Conservation (phyloP, 2,329 filamentous ascomycete genomes). For the Corniculantispora saksenae region DNA sequence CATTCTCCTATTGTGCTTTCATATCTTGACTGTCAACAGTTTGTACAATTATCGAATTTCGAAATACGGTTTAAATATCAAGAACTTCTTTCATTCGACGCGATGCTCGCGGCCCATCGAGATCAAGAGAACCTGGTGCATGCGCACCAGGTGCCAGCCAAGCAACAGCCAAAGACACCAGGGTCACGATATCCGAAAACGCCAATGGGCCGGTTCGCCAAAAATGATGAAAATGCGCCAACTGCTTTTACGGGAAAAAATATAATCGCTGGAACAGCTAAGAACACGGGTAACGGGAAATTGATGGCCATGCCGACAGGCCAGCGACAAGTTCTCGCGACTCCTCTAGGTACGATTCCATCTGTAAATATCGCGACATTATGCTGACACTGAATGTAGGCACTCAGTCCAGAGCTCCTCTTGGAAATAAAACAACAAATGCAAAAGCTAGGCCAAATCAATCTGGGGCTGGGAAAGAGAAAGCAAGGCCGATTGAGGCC, state of each 20-base stretch:
- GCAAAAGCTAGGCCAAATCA: constrained; percentile 74
- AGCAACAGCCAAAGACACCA: constrained; percentile 82
- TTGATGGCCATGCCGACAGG: constrained; percentile 49
- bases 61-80: neutral
- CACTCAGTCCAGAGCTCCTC: constrained; percentile 68
- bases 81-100: neutral
- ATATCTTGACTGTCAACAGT: neutral
- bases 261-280: constrained; percentile 56
- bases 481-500: constrained; percentile 62
- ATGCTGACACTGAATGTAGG: constrained; percentile 24
- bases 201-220: constrained; percentile 67
- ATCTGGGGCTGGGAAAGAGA: constrained; percentile 63
- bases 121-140: constrained; percentile 89
- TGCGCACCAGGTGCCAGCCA: constrained; percentile 70
- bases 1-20: neutral
- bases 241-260: constrained; percentile 39
- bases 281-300: constrained; percentile 35
- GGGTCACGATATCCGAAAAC: constrained; percentile 77
- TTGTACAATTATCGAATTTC: neutral
- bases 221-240: constrained; percentile 80
- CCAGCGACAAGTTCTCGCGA: constrained; percentile 64
- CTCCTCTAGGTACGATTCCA: constrained; percentile 70
- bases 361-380: neutral
- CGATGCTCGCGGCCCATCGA: constrained; percentile 74
- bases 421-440: constrained; percentile 96